A percentile compares a stretch with the other conserved stretches of the same genome.
Evolutionary conservation across 495 filamentous ascomycete species (phyloP).

Genomic region (Collariella sp.): DNA sequence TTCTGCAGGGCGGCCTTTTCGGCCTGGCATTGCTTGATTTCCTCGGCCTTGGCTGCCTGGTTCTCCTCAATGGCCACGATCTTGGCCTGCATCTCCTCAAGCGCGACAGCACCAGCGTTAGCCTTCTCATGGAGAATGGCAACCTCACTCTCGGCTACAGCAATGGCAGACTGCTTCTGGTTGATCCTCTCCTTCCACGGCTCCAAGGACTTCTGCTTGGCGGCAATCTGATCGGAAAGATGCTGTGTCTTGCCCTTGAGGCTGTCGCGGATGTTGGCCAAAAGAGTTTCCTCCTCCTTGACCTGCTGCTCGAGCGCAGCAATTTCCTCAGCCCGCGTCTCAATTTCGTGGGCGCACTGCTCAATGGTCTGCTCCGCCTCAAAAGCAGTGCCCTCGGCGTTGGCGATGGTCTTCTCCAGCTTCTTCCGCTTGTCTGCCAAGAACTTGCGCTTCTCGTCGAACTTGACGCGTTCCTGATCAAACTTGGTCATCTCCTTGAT

Average conservation of each 20-base stretch:
- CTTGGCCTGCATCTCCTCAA: conserved; percentile 78
- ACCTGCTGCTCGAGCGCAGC: conserved; percentile 62
- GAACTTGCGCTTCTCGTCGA: conserved; percentile 96
- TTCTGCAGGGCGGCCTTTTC: conserved; percentile 65
- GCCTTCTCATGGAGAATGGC: conserved; percentile 82
- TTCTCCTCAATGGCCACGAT: conserved; percentile 62
- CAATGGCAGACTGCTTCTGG: conserved; percentile 84
- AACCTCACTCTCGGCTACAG: conserved; percentile 88
- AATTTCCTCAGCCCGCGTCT: conserved; percentile 63
- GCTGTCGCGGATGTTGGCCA: conserved; percentile 67
- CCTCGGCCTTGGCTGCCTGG: conserved; percentile 57
- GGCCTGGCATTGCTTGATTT: conserved; percentile 66
- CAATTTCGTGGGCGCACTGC: conserved; percentile 68
- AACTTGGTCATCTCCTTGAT: conserved; percentile 84
- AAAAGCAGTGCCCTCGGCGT: conserved; percentile 50
- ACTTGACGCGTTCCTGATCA: conserved; percentile 93
- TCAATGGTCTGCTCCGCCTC: conserved; percentile 71
- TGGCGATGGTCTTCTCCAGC: conserved; percentile 77
- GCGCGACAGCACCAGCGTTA: conserved; percentile 72
- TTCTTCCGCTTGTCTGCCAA: conserved; percentile 84
- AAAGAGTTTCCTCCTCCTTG: conserved; percentile 69
- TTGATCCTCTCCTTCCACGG: conserved; percentile 97
- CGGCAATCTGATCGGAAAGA: conserved; percentile 83
- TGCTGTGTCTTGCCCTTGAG: conserved; percentile 93
- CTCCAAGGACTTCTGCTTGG: conserved; percentile 88